Evolutionary conservation across 2,329 filamentous ascomycete genomes (phyloP).

Genomic region (Fusarium incarnatum): DNA sequence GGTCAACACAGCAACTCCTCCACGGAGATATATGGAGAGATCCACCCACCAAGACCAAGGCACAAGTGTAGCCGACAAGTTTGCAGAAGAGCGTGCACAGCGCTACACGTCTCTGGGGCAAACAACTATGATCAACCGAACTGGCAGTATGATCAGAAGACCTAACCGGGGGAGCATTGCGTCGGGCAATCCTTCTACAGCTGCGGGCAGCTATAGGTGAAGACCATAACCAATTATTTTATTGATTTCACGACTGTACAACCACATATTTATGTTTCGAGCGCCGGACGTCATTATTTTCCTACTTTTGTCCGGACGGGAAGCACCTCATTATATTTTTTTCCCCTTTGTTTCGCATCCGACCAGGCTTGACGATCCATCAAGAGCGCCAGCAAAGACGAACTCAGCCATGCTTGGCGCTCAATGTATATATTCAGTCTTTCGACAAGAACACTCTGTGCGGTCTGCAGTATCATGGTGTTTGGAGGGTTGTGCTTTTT

Average conservation of each 20-base stretch:
- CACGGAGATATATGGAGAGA: conserved; percentile 64
- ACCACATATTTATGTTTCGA: conserved; percentile 43
- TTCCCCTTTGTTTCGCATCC: conserved; percentile 25
- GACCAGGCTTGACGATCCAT: conserved; percentile 44
- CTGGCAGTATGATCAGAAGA: conserved; percentile 59
- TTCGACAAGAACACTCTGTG: conserved; percentile 17
- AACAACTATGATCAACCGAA: conserved; percentile 56
- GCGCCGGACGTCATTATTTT: conserved; percentile 50
- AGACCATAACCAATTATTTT: conserved; percentile 46
- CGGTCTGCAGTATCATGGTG: conserved; percentile 26
- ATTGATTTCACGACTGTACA: conserved; percentile 47
- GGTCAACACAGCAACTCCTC: conserved; percentile 53
- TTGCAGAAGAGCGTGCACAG: conserved; percentile 44
- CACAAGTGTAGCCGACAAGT: conserved; percentile 43
- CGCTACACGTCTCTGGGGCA: conserved; percentile 60
- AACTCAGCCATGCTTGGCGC: conserved; percentile 18
- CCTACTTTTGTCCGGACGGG: conserved; percentile 44
- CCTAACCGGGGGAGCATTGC: conserved; percentile 57
- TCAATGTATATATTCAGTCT: conserved; percentile 37
- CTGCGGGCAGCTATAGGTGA: conserved; percentile 60
- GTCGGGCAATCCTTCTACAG: conserved; percentile 53
- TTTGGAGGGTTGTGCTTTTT: conserved; percentile 31
- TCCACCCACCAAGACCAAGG: conserved; percentile 52
- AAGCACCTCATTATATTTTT: conserved; percentile 22
- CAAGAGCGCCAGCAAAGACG: conserved; percentile 28